Evolutionary conservation across 2,329 filamentous ascomycete species (phyloP).

Genomic region (Hortaea werneckii): DNA sequence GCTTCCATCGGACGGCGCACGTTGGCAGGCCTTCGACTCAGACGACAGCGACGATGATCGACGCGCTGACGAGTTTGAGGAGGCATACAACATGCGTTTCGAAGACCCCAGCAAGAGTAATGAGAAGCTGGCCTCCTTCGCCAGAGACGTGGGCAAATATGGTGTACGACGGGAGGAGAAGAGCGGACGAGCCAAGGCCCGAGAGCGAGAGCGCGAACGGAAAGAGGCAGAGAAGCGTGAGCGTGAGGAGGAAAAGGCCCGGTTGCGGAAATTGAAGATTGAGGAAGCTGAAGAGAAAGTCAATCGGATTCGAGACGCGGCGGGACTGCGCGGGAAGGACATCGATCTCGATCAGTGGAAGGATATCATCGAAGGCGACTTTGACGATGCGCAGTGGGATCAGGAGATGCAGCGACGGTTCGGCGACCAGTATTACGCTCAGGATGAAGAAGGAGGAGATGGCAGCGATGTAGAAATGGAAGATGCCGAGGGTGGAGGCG

Average conservation of each 20-base stretch:
- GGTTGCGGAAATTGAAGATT: constrained; percentile 76
- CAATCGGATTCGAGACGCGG: constrained; percentile 77
- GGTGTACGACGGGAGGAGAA: constrained; percentile 85
- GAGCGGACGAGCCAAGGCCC: constrained; percentile 63
- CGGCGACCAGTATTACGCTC: constrained; percentile 81
- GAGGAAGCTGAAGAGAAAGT: constrained; percentile 85
- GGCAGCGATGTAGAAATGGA: constrained; percentile 36
- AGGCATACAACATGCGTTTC: constrained; percentile 91
- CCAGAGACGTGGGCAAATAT: constrained; percentile 72
- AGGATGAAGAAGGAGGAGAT: constrained; percentile 39
- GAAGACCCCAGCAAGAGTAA: constrained; percentile 85
- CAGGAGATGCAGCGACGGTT: constrained; percentile 81
- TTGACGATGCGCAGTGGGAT: constrained; percentile 85
- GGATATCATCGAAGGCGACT: constrained; percentile 74
- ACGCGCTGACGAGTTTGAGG: constrained; percentile 76
- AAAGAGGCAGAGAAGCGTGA: constrained; percentile 70
- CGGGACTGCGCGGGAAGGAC: constrained; percentile 57
- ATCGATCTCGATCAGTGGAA: constrained; percentile 72
- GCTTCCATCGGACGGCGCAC: constrained; percentile 57
- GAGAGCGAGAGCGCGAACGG: constrained; percentile 66
- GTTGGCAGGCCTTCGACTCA: constrained; percentile 77
- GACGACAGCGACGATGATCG: constrained; percentile 72
- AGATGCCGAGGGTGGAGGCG: constrained; percentile 21
- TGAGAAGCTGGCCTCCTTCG: constrained; percentile 77
- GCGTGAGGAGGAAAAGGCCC: constrained; percentile 69